Evolutionary conservation across 345 rosid species (phyloP).

Genomic region (Xanthoceras sorbifolium): DNA sequence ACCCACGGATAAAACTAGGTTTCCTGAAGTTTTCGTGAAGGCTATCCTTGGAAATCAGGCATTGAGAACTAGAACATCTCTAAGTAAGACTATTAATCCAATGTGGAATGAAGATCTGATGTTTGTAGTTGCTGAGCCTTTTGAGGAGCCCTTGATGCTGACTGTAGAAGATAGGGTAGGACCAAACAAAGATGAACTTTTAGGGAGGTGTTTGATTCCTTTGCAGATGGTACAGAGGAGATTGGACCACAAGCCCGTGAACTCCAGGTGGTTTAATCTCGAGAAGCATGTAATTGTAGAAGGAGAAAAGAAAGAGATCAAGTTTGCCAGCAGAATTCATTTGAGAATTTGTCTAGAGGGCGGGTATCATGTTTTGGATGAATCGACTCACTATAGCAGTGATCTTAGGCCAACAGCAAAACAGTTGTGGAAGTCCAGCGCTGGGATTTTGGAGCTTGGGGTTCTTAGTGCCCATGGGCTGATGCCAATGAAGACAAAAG

Average conservation of each 20-base stretch:
- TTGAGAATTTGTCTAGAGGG: conserved; percentile 85
- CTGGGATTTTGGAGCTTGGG: conserved; percentile 79
- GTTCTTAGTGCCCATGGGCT: conserved; percentile 82
- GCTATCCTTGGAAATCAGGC: conserved; percentile 70
- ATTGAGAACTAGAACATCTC: conserved; percentile 62
- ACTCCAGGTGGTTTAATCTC: conserved; percentile 75
- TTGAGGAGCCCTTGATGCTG: conserved; percentile 79
- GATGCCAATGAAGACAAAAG: conserved; percentile 85
- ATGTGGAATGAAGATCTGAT: conserved; percentile 96
- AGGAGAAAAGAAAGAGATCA: conserved; percentile 75
- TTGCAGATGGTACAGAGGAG: conserved; percentile 70
- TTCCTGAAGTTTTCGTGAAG: conserved; percentile 86
- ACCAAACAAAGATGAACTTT: conserved; percentile 69
- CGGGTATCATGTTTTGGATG: conserved; percentile 97
- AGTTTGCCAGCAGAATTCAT: conserved; percentile 90
- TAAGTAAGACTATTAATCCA: conserved; percentile 72
- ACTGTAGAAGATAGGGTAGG: conserved; percentile 75
- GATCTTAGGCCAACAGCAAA: conserved; percentile 93
- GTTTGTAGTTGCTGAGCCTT: conserved; percentile 94
- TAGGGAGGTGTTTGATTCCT: conserved; percentile 65
- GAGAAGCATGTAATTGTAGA: conserved; percentile 77
- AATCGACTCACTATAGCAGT: conserved; percentile 94
- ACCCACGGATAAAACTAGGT: conserved; percentile 68
- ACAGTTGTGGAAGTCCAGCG: conserved; percentile 81
- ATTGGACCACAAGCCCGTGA: conserved; percentile 76